Base-by-base conservation (phyloP, 805 yeast species). In the Metschnikowia lochheadii region DNA sequence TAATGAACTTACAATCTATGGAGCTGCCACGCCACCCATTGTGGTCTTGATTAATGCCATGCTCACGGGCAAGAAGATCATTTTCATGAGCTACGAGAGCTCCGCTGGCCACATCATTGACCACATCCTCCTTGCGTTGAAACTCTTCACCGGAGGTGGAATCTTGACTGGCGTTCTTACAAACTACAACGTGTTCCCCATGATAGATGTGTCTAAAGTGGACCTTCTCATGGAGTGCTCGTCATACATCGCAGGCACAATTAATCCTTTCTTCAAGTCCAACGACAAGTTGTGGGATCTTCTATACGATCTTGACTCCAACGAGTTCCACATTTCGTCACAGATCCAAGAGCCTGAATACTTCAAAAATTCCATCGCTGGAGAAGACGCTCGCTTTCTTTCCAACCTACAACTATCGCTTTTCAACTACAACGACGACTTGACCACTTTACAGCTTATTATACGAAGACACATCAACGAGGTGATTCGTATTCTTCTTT, bases 261-360 rank as follows among this genome's bases (percentile, higher is more conserved):
- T 85, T 38, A 85, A 85, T 60, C 79, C 85, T 14, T 77, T 83
- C 38, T 79, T 85, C 60, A 81, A 81, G 58, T 73, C 78, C 32
- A 77, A 77, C 50, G 72, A 69, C 32, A 72, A 72, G 41, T 60
- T 78, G 18, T 85, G 87, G 85, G 87, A 85, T 62, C 63, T 82
- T 32, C 74, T 80, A 52, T 79, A 82, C 50, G 84, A 85, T 62
- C 58, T 85, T 53, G 90, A 84, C 58, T 46, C 73, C 0, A 78
- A 77, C 42, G 75, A 70, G 48, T 58, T 82, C 37, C 56, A 61
- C 31, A 49, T 73, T 17, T 60, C 66, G n/a, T 48, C 63, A 15
- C 63, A 60, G 33, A 48, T 61, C 5, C 56, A 52, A 20, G 61
- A 58, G 21, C 54, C 52, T 5, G 62, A 54, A 38, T 58, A 50